A percentile compares a stretch with the other conserved stretches of the same genome.
These are phyloP conservation scores for Daldinia caldariorum DNA, from an alignment of 495 filamentous ascomycete species.

Conservation along the genomic window DNA sequence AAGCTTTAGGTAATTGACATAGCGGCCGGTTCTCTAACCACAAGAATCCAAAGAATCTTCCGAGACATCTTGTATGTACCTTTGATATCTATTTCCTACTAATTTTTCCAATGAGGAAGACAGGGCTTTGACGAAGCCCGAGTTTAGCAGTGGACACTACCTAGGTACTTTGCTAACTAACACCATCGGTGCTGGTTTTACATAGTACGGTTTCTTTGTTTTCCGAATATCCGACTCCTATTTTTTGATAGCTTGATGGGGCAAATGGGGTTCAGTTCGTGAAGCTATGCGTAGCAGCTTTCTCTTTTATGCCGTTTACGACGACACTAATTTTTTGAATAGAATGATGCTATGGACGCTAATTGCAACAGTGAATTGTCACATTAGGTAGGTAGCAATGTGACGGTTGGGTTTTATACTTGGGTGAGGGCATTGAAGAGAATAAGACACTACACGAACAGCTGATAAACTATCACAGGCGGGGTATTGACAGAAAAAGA, in stretches of 20 bases:
- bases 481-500: constrained; percentile 23
- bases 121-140: neutral
- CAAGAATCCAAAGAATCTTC: neutral
- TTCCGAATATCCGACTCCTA: constrained; percentile 9
- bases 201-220: constrained; percentile 6
- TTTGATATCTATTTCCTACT: neutral
- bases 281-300: constrained; percentile 17
- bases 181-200: neutral
- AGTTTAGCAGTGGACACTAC: neutral
- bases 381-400: neutral
- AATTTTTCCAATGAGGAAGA: neutral
- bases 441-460: neutral
- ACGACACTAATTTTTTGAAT: constrained; percentile 12
- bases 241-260: constrained; percentile 5
- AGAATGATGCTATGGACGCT: constrained; percentile 11
- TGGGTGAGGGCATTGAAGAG: neutral
- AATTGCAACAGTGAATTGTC: constrained; percentile 10
- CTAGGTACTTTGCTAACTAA: neutral
- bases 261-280: constrained; percentile 2
- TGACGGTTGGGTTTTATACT: neutral
- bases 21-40: neutral
- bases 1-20: constrained; percentile 1
- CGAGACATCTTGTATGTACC: neutral
- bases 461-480: constrained; percentile 11
- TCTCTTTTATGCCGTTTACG: constrained; percentile 18